These are phyloP conservation scores for Globisporangium apiculatum DNA, from an alignment of 352 stramenopile genomes.

Conservation along the genomic window DNA sequence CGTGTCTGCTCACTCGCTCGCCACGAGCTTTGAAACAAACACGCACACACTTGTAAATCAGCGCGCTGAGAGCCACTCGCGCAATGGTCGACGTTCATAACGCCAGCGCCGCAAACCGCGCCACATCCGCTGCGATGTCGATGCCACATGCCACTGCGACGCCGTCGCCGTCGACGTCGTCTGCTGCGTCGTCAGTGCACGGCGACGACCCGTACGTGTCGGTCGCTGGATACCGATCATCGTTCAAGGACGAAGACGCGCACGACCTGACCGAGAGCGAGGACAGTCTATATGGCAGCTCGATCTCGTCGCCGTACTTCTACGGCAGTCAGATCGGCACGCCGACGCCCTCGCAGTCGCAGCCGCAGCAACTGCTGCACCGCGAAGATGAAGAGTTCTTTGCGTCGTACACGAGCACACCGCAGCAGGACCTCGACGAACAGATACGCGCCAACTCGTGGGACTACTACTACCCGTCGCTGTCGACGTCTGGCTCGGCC, in stretches of 20 bases:
- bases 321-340: conserved; percentile 12
- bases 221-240: conserved; percentile 5
- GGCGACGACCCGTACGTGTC: conserved; percentile 7
- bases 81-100: conserved; percentile 29
- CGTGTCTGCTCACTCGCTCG: too few relatives aligned
- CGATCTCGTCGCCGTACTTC: conserved; percentile 15
- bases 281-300: conserved; percentile 13
- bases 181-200: conserved; percentile 2
- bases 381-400: conserved; percentile 56
- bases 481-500: conserved; percentile 1
- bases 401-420: conserved; percentile 24
- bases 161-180: conserved; percentile 10
- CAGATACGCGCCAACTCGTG: conserved; percentile 18
- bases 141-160: not conserved
- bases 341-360: conserved; percentile 1
- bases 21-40: not conserved
- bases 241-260: conserved; percentile 13
- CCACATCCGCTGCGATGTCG: not conserved
- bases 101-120: not conserved
- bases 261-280: conserved; percentile 12
- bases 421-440: conserved; percentile 27
- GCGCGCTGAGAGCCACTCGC: not conserved
- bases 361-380: conserved; percentile 3
- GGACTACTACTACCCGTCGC: conserved; percentile 40
- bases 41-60: not conserved